Evolutionary conservation across 441 rosid species (phyloP).

Genomic region (Populus hybrid): DNA sequence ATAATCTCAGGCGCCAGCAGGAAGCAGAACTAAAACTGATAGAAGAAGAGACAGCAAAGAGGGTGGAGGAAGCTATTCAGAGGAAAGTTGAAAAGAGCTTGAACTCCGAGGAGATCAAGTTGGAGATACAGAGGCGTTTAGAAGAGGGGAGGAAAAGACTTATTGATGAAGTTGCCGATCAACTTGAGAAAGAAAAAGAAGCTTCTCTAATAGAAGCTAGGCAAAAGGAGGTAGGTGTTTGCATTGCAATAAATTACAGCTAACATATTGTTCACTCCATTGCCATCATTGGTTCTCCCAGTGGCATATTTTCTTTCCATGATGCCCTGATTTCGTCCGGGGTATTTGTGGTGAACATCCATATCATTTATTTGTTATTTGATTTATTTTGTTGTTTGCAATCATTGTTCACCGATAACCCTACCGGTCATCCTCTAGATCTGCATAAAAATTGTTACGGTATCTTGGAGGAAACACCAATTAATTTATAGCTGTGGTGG

Average conservation of each 20-base stretch:
- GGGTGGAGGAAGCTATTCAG: constrained; percentile 76
- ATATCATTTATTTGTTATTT: too few species aligned
- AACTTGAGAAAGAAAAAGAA: constrained; percentile 85
- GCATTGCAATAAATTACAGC: neutral
- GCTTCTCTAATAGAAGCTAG: constrained; percentile 62
- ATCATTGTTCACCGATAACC: too few species aligned
- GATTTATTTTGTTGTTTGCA: too few species aligned
- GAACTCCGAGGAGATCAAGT: constrained; percentile 64
- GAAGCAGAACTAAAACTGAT: constrained; percentile 86
- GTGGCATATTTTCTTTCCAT: neutral
- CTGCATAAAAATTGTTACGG: too few species aligned
- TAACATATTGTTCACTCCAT: neutral
- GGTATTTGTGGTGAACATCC: too few species aligned
- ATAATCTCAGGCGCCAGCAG: constrained; percentile 71
- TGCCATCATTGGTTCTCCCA: neutral
- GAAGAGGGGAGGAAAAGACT: constrained; percentile 80
- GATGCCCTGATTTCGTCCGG: too few species aligned
- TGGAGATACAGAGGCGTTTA: constrained; percentile 58
- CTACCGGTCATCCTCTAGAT: too few species aligned
- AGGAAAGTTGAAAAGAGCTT: constrained; percentile 80
- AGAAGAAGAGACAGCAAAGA: constrained; percentile 87
- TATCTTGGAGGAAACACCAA: too few species aligned
- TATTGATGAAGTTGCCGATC: constrained; percentile 64
- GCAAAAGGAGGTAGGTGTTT: constrained; percentile 65
- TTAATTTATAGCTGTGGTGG: too few species aligned